phyloP scores from a whole-genome alignment of 768 basidiomycete genomes.

The Rhizopogon sp. region DNA sequence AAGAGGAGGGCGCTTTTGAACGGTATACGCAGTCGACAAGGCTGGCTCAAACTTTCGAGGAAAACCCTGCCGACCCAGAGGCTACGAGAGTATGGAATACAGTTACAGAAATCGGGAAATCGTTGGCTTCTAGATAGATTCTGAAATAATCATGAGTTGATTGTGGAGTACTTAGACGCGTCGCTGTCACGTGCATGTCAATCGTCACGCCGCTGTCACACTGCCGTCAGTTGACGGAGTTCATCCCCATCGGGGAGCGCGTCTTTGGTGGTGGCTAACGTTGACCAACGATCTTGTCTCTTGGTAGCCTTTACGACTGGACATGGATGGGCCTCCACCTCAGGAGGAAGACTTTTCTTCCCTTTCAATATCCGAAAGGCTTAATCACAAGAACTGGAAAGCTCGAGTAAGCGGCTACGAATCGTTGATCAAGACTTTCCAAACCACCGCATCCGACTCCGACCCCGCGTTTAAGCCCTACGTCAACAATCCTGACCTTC shows the following conservation, averaged over 20 bases:
- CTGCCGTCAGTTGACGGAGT: not conserved
- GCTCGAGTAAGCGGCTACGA: slow-evolving; percentile 93
- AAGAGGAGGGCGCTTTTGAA: slow-evolving; percentile 51
- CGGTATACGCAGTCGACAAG: slow-evolving; percentile 44
- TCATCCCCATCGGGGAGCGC: not conserved
- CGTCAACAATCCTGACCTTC: slow-evolving; percentile 64
- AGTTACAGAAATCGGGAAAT: slow-evolving; percentile 53
- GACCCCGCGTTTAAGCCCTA: slow-evolving; percentile 95
- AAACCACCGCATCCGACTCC: slow-evolving; percentile 84
- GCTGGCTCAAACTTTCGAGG: slow-evolving; percentile 37
- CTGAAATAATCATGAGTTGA: too few species aligned
- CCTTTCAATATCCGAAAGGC: slow-evolving; percentile 73
- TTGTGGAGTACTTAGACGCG: not conserved
- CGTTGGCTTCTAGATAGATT: slow-evolving; percentile 36
- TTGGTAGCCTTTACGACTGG: slow-evolving; percentile 4
- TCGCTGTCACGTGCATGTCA: slow-evolving; percentile 18
- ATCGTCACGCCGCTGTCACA: slow-evolving; percentile 4
- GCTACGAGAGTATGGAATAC: slow-evolving; percentile 51
- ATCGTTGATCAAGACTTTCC: slow-evolving; percentile 79
- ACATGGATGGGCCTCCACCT: slow-evolving; percentile 88
- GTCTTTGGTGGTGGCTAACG: not conserved
- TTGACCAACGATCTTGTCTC: not conserved
- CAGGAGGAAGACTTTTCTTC: slow-evolving; percentile 90
- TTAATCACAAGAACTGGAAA: slow-evolving; percentile 98
- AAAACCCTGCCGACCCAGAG: slow-evolving; percentile 44